Conservation (phyloP, 176 grass and related monocot species). For the Alopecurus myosuroides region DNA sequence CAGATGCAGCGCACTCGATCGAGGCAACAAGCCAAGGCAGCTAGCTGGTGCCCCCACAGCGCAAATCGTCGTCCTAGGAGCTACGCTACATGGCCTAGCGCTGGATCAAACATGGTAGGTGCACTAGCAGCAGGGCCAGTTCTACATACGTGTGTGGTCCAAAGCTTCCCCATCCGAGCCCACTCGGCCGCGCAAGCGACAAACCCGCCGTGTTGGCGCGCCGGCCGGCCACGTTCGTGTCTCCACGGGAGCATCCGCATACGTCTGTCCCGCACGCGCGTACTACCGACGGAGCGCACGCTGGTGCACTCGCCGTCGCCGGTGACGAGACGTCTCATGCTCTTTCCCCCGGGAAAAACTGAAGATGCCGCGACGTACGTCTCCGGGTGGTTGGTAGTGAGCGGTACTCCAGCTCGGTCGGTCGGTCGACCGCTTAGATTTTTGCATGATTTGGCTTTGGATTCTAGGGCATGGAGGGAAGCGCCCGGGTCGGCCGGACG, state of each 20-base stretch:
- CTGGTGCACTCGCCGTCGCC: background rate
- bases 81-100: background rate
- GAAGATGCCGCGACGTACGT: background rate
- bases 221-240: slow-evolving; percentile 6
- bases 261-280: background rate
- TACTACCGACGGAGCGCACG: background rate
- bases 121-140: background rate
- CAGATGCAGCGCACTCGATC: slow-evolving; percentile 4
- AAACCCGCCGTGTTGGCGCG: background rate
- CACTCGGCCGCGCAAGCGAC: slow-evolving; percentile 24
- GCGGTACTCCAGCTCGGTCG: background rate
- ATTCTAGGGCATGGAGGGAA: background rate
- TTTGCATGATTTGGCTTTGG: slow-evolving; percentile 23
- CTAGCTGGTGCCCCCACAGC: background rate
- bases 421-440: slow-evolving; percentile 4
- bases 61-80: background rate
- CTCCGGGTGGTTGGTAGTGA: background rate
- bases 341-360: background rate
- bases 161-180: background rate
- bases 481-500: background rate
- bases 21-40: background rate
- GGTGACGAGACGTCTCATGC: background rate
- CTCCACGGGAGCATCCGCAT: background rate
- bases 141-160: background rate
- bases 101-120: background rate